A percentile compares a stretch with the other conserved stretches of the same genome.
Evolutionary conservation across 208 protist species (phyloP).

Genomic region (Angomonas deanei): DNA sequence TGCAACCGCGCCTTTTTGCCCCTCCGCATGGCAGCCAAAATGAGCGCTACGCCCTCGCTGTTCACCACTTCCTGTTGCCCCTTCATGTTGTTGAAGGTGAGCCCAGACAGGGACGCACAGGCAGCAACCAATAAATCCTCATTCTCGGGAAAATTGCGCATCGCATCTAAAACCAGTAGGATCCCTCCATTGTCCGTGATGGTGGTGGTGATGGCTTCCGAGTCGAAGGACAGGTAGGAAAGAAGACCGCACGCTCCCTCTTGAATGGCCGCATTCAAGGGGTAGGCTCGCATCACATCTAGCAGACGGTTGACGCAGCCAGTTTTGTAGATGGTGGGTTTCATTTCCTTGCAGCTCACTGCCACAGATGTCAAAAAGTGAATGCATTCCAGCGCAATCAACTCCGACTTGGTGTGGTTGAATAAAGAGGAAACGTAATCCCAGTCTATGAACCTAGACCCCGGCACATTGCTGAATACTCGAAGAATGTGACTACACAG

Average conservation of each 20-base stretch:
- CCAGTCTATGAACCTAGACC: conserved; percentile 72
- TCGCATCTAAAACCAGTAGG: conserved; percentile 70
- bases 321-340: conserved; percentile 65
- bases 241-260: conserved; percentile 80
- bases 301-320: conserved; percentile 75
- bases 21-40: conserved; percentile 75
- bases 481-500: conserved; percentile 73
- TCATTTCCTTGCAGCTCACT: conserved; percentile 81
- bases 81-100: conserved; percentile 82
- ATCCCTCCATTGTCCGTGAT: conserved; percentile 76
- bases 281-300: conserved; percentile 67
- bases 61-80: conserved; percentile 81
- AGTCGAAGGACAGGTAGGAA: conserved; percentile 91
- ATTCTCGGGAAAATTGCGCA: conserved; percentile 73
- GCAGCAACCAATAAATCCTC: conserved; percentile 77
- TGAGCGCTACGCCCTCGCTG: conserved; percentile 64
- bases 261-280: conserved; percentile 56
- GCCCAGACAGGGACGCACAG: conserved; percentile 78
- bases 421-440: conserved; percentile 56
- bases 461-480: conserved; percentile 78
- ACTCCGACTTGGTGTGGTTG: conserved; percentile 57
- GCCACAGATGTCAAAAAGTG: conserved; percentile 78
- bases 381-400: conserved; percentile 61
- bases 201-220: conserved; percentile 74
- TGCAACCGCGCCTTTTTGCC: conserved; percentile 76